Percentiles rank a stretch among this genome's conserved stretches.
These are phyloP conservation scores for Talaromyces sp. DNA, from an alignment of 2,329 filamentous ascomycete species.

Conservation along the genomic window DNA sequence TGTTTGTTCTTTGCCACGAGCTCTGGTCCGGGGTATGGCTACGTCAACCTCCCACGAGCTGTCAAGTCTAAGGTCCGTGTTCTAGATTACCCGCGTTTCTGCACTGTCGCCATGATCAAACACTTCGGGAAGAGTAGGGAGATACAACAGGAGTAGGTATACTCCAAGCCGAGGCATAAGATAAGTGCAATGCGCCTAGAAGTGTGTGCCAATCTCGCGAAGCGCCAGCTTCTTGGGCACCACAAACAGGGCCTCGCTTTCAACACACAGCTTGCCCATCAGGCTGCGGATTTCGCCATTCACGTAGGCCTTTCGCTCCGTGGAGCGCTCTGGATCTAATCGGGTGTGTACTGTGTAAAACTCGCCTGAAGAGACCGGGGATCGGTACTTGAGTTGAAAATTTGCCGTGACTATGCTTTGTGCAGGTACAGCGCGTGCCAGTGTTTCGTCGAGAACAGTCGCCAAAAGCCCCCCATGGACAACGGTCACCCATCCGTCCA, in stretches of 20 bases:
- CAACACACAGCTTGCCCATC: constrained; percentile 54
- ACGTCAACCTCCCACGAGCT: neutral
- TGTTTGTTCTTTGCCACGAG: neutral
- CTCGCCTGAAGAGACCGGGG: constrained; percentile 53
- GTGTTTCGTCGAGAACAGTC: constrained; percentile 63
- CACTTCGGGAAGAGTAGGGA: neutral
- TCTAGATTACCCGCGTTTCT: neutral
- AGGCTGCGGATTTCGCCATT: constrained; percentile 29
- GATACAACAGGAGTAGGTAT: neutral
- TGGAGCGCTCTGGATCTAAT: constrained; percentile 37
- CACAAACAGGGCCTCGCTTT: constrained; percentile 55
- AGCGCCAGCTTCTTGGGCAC: constrained; percentile 49
- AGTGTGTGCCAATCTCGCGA: constrained; percentile 34
- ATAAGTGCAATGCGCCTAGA: constrained; percentile 20
- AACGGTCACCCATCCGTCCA: constrained; percentile 66
- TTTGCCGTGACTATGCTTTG: constrained; percentile 53
- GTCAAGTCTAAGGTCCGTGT: neutral
- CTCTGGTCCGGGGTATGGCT: neutral
- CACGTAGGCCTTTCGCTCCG: constrained; percentile 34
- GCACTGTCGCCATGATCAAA: neutral
- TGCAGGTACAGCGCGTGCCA: constrained; percentile 57
- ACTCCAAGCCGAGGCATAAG: neutral
- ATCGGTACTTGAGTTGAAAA: constrained; percentile 58
- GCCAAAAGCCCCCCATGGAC: constrained; percentile 67
- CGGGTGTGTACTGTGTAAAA: constrained; percentile 58